Conservation (phyloP, 2,329 filamentous ascomycete genomes). For the Hortaea werneckii region DNA sequence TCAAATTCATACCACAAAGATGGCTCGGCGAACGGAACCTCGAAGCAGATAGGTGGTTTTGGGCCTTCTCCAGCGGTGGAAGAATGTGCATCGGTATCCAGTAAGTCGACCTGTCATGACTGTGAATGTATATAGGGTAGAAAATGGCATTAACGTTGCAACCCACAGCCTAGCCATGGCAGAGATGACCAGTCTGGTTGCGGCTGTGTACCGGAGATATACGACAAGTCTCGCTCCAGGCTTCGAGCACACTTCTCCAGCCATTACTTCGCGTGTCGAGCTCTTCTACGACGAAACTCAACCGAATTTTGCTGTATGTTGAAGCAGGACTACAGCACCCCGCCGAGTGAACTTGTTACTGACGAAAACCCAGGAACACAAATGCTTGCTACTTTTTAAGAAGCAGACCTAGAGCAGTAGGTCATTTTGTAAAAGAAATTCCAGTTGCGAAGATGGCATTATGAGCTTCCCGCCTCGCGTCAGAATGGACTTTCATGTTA, state of each 20-base stretch:
- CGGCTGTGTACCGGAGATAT: background rate
- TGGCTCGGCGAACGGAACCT: slow-evolving; percentile 25
- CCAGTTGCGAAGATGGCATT: too few species aligned
- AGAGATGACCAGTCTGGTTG: background rate
- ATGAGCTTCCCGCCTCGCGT: too few species aligned
- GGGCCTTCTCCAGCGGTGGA: slow-evolving; percentile 38
- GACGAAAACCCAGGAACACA: background rate
- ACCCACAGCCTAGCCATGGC: background rate
- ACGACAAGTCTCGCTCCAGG: background rate
- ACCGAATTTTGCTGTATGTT: background rate
- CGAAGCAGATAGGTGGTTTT: slow-evolving; percentile 31
- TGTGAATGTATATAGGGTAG: too few species aligned
- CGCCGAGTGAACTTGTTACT: too few species aligned
- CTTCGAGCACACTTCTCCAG: background rate
- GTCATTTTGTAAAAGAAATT: too few species aligned
- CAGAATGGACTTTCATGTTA: too few species aligned
- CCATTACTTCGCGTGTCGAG: background rate
- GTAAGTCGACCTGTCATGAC: too few species aligned
- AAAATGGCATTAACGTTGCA: too few species aligned
- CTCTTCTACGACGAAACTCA: background rate
- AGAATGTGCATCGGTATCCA: slow-evolving; percentile 38
- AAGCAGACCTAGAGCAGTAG: too few species aligned
- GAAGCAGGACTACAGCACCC: too few species aligned
- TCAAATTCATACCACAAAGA: slow-evolving; percentile 29
- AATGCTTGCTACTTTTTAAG: background rate